Evolutionary conservation across 106 monocot species (phyloP).

Genomic region (Cymbidium sinense): DNA sequence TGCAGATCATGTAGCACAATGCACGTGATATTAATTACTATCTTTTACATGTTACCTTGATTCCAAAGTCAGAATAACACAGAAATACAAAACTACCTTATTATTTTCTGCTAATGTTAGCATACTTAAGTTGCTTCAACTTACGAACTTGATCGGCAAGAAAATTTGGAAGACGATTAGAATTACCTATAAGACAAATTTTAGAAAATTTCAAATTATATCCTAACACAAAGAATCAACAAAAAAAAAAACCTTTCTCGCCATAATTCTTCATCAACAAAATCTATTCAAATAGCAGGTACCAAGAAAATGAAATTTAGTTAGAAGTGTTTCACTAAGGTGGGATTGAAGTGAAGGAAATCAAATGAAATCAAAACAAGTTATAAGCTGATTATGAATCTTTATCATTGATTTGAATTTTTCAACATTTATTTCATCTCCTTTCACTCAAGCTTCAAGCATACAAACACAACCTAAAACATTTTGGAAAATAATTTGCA

Average conservation of each 20-base stretch:
- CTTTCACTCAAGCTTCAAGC: not conserved
- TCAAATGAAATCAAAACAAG: not conserved
- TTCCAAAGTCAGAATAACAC: not conserved
- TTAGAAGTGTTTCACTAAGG: not conserved
- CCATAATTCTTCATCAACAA: not conserved
- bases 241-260: not conserved
- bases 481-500: not conserved
- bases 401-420: not conserved
- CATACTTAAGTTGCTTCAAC: constrained; percentile 89
- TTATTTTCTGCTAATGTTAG: constrained; percentile 78
- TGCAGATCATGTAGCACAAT: not conserved
- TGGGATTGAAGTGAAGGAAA: not conserved
- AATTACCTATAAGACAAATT: constrained; percentile 30
- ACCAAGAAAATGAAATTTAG: not conserved
- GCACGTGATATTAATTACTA: not conserved
- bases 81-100: constrained; percentile 44
- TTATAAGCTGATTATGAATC: not conserved
- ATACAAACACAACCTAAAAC: not conserved
- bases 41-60: not conserved
- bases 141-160: constrained; percentile 72
- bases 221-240: not conserved
- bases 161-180: constrained; percentile 47
- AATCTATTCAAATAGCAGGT: not conserved
- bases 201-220: not conserved
- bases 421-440: not conserved